These are phyloP conservation scores for Arxiozyma bovina DNA, from an alignment of 1,139 yeast species.

Conservation along the genomic window DNA sequence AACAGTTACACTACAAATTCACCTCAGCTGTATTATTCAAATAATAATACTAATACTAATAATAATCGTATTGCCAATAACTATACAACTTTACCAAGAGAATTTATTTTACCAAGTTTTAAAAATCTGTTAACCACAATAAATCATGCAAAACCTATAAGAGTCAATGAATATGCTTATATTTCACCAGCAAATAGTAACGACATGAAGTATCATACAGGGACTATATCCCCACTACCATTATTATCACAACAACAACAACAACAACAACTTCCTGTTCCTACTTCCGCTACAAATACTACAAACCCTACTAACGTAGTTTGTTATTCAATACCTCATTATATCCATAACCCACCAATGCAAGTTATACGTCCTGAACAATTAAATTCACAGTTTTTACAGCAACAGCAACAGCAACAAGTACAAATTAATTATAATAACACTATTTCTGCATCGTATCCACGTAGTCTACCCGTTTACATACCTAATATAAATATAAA, in stretches of 20 bases:
- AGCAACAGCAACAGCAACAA: slow-evolving; percentile 1
- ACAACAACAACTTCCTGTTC: neutral
- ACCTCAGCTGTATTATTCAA: neutral
- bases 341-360: neutral
- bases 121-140: neutral
- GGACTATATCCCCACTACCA: neutral
- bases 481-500: neutral
- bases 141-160: neutral
- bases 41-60: neutral
- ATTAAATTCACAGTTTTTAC: neutral
- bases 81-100: neutral
- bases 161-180: neutral
- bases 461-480: neutral
- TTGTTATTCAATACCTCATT: neutral
- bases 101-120: neutral
- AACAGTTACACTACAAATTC: neutral
- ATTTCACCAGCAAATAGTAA: neutral
- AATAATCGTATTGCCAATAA: neutral
- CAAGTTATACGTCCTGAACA: neutral
- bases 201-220: neutral
- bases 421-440: neutral
- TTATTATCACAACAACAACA: neutral
- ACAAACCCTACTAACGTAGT: neutral
- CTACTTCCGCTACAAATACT: neutral
- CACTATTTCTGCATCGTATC: neutral